These are phyloP conservation scores for Miscanthus lutarioriparius DNA, from an alignment of 176 grass and related monocot species.

Conservation along the genomic window DNA sequence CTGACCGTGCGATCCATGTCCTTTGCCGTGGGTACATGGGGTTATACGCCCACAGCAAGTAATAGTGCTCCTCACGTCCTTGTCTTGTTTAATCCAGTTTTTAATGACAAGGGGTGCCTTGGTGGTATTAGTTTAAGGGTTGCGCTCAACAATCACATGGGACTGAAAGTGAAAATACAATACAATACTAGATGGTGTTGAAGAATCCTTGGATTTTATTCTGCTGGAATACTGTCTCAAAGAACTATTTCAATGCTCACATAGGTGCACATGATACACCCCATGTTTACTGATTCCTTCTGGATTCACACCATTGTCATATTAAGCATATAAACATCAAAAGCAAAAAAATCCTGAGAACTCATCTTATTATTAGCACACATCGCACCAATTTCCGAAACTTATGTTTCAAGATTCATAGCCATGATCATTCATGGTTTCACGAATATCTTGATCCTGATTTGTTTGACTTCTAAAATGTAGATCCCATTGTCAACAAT, in stretches of 20 bases:
- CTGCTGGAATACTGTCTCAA: constrained; percentile 39
- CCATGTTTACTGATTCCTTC: constrained; percentile 30
- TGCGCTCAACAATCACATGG: constrained; percentile 42
- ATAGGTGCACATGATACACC: neutral
- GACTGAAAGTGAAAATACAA: constrained; percentile 29
- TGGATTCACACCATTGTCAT: neutral
- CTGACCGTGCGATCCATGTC: too few relatives aligned
- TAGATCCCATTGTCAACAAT: constrained; percentile 35
- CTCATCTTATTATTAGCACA: neutral
- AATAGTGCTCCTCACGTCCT: constrained; percentile 54
- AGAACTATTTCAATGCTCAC: constrained; percentile 3
- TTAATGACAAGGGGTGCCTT: constrained; percentile 17
- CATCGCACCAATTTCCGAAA: neutral
- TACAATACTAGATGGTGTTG: constrained; percentile 37
- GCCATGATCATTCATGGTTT: neutral
- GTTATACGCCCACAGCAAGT: too few relatives aligned
- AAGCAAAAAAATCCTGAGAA: neutral
- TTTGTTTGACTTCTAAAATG: constrained; percentile 33
- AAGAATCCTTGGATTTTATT: constrained; percentile 55
- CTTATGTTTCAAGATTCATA: constrained; percentile 5
- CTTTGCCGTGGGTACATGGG: too few relatives aligned
- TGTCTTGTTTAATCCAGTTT: constrained; percentile 32
- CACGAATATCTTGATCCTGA: neutral
- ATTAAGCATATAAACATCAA: neutral
- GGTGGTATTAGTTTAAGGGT: constrained; percentile 29